phyloP scores from a whole-genome alignment of 495 filamentous ascomycete genomes.

The Penicillium angulare region DNA sequence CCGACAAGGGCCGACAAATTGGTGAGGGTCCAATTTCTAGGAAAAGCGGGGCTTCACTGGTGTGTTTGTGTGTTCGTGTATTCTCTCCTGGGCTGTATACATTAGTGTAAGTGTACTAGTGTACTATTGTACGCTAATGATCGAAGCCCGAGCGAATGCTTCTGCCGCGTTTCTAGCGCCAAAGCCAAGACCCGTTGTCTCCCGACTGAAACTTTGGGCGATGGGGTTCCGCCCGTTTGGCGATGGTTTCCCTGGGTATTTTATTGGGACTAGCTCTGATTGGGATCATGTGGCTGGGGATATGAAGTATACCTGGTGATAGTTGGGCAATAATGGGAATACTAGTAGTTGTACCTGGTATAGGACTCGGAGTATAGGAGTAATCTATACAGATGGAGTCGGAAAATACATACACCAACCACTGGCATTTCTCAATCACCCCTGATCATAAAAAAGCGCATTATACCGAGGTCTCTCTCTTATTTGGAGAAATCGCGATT shows the following conservation, averaged over 20 bases:
- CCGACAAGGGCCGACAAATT: too few species aligned
- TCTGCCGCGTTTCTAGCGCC: slow-evolving; percentile 36
- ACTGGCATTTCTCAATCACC: too few species aligned
- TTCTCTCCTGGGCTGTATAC: neutral
- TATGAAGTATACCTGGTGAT: too few species aligned
- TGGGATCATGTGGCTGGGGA: too few species aligned
- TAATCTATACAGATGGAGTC: too few species aligned
- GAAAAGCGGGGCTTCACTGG: slow-evolving; percentile 17
- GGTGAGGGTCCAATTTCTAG: slow-evolving; percentile 7
- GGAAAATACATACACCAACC: too few species aligned
- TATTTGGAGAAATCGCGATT: neutral
- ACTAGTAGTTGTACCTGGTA: too few species aligned
- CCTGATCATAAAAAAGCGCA: neutral
- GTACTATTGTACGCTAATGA: slow-evolving; percentile 21
- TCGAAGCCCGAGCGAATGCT: slow-evolving; percentile 20
- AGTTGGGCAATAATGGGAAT: too few species aligned
- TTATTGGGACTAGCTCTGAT: too few species aligned
- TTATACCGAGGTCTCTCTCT: neutral
- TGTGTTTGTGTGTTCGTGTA: slow-evolving; percentile 13
- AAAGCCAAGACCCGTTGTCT: slow-evolving; percentile 29
- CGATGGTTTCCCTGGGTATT: too few species aligned
- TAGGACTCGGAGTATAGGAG: too few species aligned
- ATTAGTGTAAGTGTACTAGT: neutral
- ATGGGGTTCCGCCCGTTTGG: too few species aligned
- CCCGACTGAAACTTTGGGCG: slow-evolving; percentile 21